phyloP scores from a whole-genome alignment of 495 filamentous ascomycete species.

The Staphylotrichum longicolle region DNA sequence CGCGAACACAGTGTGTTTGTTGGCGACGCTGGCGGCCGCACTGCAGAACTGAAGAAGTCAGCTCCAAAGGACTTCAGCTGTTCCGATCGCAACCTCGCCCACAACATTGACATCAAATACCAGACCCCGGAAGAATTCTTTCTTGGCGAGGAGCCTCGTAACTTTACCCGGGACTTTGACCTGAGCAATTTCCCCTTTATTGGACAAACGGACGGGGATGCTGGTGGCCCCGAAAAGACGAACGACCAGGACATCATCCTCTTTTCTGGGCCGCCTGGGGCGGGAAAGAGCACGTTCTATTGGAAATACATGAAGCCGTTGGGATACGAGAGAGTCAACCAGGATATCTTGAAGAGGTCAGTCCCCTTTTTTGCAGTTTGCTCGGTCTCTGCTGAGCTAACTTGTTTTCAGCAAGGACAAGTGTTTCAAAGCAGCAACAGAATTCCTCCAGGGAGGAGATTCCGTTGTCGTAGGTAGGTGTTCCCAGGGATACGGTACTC shows the following conservation, averaged over 20 bases:
- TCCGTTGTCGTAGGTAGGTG: conserved; percentile 66
- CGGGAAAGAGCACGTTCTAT: conserved; percentile 90
- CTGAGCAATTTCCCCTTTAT: conserved; percentile 40
- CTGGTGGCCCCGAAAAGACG: conserved; percentile 55
- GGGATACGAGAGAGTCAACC: conserved; percentile 82
- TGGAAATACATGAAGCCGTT: conserved; percentile 74
- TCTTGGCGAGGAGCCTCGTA: conserved; percentile 58
- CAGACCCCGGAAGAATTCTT: conserved; percentile 92
- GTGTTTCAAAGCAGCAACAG: conserved; percentile 74
- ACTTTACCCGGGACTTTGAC: conserved; percentile 68
- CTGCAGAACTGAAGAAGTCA: conserved; percentile 27
- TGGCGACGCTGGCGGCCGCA: conserved; percentile 74
- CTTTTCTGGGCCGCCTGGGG: conserved; percentile 82
- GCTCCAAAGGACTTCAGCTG: conserved; percentile 62
- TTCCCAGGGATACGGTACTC: background rate
- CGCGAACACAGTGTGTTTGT: conserved; percentile 73
- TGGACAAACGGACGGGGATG: conserved; percentile 14
- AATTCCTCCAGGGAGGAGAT: conserved; percentile 59
- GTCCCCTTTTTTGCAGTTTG: conserved; percentile 24
- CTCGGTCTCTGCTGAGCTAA: too few species aligned
- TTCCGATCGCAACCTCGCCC: conserved; percentile 79
- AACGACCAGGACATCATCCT: conserved; percentile 73
- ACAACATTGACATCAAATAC: conserved; percentile 76
- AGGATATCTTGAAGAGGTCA: conserved; percentile 84
- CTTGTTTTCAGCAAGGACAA: conserved; percentile 53